Base-by-base conservation (phyloP, 1,284 basidiomycete genomes). In the Melampsora larici-populina region DNA sequence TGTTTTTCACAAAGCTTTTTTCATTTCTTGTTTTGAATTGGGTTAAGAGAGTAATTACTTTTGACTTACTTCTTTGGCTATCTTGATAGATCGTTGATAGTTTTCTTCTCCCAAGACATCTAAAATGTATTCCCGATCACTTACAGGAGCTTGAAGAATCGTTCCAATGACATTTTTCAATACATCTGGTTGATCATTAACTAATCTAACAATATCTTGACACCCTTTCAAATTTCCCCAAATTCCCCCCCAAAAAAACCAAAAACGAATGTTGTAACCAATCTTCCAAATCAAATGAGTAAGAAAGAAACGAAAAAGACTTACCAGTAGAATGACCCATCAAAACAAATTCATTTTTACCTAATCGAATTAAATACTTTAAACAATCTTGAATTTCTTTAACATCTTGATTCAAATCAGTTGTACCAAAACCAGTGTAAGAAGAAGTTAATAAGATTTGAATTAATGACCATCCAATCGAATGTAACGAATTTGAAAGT, bases 101-200 rank as follows among this genome's bases (percentile, higher is more conserved):
- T 33, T 43, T 68, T 68, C 49, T 24, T 67, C 21, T 5, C 73
- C 73, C 24, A 75, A 46, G 1, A 48, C 51, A 24, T 75, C 65
- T 29, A 75, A 18, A 21, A 75, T 75, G 65, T 75, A 75, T 68
- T 75, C 73, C 24, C 73, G 73, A 68, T 75, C 73, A 48, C 73
- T 75, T 18, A 75, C 73, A 13, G 73, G 73, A n/a, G 73, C 73
- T 62, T 75, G 73, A 43, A 75, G 65, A 55, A 75, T 75, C 31
- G 58, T 62, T 9, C 46, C 73, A 43, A 68, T 1, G 29, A 68
- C 55, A 17, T 43, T 62, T 26, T 58, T 48, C 2, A 67, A 29
- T 17, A 31, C 21, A 46, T 51, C 64, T 18, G 71, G 48, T 21
- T 31, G 29, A 64, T 40, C 15, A 55, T 67, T 67, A 21, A 75